Evolutionary conservation across 2,329 filamentous ascomycete genomes (phyloP).

Genomic region (Trichoderma arundinaceum): DNA sequence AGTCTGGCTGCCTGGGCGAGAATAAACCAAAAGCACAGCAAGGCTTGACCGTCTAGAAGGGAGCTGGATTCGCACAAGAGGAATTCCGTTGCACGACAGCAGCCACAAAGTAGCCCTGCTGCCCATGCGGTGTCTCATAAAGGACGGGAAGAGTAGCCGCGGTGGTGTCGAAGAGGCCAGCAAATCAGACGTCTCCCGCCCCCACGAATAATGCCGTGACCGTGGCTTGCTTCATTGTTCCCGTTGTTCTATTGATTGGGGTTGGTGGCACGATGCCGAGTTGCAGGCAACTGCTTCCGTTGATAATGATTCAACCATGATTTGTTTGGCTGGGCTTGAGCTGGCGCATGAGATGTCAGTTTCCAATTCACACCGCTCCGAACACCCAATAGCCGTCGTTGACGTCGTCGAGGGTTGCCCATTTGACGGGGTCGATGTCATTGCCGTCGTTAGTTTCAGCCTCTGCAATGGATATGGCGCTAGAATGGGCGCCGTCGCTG

Average conservation of each 20-base stretch:
- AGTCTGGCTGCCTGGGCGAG: background rate
- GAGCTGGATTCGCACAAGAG: background rate
- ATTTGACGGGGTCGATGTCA: too few relatives aligned
- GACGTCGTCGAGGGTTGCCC: conserved; percentile 11
- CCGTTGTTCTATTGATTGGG: background rate
- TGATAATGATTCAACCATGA: too few relatives aligned
- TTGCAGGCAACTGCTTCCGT: too few relatives aligned
- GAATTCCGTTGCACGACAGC: conserved; percentile 3
- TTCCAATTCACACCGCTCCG: too few relatives aligned
- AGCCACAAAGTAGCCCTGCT: conserved; percentile 6
- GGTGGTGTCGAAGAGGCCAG: background rate
- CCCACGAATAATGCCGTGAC: conserved; percentile 1
- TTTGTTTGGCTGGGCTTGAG: too few relatives aligned
- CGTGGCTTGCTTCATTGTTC: conserved; percentile 5
- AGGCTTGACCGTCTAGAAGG: background rate
- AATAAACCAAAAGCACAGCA: background rate
- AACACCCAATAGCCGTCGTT: background rate
- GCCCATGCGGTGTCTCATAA: background rate
- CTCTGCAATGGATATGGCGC: background rate
- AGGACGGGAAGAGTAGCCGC: background rate
- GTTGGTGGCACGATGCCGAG: conserved; percentile 2
- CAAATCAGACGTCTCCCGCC: conserved; percentile 1
- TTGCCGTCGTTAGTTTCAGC: background rate
- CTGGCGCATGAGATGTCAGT: background rate
- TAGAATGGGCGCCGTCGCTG: background rate